Evolutionary conservation across 768 basidiomycete genomes (phyloP), one percentile per base, ranked within the genome.

Genomic region (Suillus variegatus): DNA sequence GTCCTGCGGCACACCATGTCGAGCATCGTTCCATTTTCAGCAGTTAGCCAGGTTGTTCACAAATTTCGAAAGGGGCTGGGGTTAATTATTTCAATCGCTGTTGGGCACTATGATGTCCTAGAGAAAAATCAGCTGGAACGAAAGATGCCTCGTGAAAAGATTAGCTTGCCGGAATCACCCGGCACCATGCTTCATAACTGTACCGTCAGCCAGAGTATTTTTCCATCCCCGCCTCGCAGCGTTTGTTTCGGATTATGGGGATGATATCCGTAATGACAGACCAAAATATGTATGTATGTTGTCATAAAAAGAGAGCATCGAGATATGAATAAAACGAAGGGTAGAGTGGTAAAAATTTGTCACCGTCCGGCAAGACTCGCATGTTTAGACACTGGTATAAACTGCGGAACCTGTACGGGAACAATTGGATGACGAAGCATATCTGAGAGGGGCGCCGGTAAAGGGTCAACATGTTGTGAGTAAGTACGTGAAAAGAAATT

Each of bases 391-490:
- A 76, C 71, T 35, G 68, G 62, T 25, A 75, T 55, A 44, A 65
- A 32, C 56, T 12, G 69, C 40, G 51, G 51, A 44, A 65, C 40
- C 54, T 22, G 69, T 35, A 28, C 36, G 16, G 66, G 57, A 6
- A 52, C 20, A 10, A 65, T 47, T 13, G 69, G 68, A 69, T 68
- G 68, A 65, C 72, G 68, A 54, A 82, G 67, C 87, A 88, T 88
- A 54, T 83, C 77, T 49, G 80, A 78, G n/a, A 84, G 75, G 12
- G 86, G 85, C 70, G 84, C 85, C 13, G 88, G 88, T 18, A 89
- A 79, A 12, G 87, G 87, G 68, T 85, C 78, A 32, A 82, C 74
- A 62, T 18, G 46, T 16, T 57, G 61, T n/a, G 66, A 41, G 9
- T 67, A 47, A 6, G 68, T 41, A 12, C 60, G 62, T 4, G 74